Evolutionary conservation across 495 filamentous ascomycete species (phyloP), one percentile per base, ranked within the genome.

Genomic region (Penicillium lividum): DNA sequence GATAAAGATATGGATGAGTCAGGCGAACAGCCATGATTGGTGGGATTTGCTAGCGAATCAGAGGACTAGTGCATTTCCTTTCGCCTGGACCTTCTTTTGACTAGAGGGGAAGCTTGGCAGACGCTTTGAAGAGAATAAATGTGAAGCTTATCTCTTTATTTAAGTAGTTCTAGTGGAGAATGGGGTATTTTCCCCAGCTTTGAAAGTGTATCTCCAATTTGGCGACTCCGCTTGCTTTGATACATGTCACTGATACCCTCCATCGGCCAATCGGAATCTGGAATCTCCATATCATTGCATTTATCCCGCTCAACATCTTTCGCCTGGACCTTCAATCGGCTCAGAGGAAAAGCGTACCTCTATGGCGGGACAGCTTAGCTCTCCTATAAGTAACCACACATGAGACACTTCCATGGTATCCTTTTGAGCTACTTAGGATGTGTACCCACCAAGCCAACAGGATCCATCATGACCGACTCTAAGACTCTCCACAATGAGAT

Each of bases 281-380:
- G 16, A 15, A 16, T 4, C 1, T 40, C 13, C 38, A 16, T 40
- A 40, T 40, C 13, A 5, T 40, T 15, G 5, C 15, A 40, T 16
- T 40, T 16, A 1, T 16, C 5, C 53, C 28, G 15, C n/a, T 30
- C 56, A 53, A 56, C 34, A 49, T 30, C 40, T 49, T 44, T 61
- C 64, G 61, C 56, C 44, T 67, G 64, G 64, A 67, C 64, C 64
- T 67, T 67, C 64, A 50, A 45, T 7, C 4, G 43, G 22, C n/a
- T 29, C 48, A 18, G 15, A 48, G 27, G 33, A 46, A 45, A 15
- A 5, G 11, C 36, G 36, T 40, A 18, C 36, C 34, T 50, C 40
- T 22, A 51, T 53, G 63, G 58, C 58, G 59, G 49, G 59, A 42
- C 52, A 34, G 46, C 42, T 29, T 18, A 31, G 16, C 11, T 25